Evolutionary conservation across 352 stramenopile genomes (phyloP), one percentile per base, ranked within the genome.

Genomic region (Phytophthora pinifolia): DNA sequence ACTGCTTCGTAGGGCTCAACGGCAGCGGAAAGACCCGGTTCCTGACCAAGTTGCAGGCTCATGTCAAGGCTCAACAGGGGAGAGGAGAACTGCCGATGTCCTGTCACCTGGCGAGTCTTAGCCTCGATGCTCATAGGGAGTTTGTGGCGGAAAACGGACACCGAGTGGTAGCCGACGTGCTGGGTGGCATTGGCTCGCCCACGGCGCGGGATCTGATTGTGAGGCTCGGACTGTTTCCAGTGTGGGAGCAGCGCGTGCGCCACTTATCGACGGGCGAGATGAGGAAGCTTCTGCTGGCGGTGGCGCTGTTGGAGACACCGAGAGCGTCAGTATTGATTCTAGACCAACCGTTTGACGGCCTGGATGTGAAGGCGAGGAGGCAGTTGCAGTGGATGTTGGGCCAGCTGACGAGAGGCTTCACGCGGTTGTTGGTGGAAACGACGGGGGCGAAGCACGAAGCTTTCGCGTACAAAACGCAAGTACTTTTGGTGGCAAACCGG

Each of bases 201-300:
- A 65, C 79, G 9, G 88, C 91, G 6, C 71, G 93, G 42, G 94
- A 97, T 55, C 59, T 98, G 12, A 86, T 96, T 17, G 89, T 98
- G 15, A 70, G 89, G n/a, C 79, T 98, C 29, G 93, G 93, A 12
- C 69, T 98, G n/a, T 97, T 84, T 55, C 87, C 86, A 1, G 72
- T 97, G 1, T 88, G 95, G 66, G 79, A 89, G 46, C 79, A 89
- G 47, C 57, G 65, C 32, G 77, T 98, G n/a, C 49, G 61, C 20
- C 86, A 94, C 38, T 74, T 98, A 27, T 96, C 83, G 32, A 98
- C 88, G 4, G 91, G 93, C 51, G 88, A 98, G 73, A 94, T 98
- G 71, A 84, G 91, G 18, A 97, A 97, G 51, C 65, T 97, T 14
- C 51, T 97, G 58, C 73, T 98, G 9, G 88, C 94, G 1, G 62